Evolutionary conservation across 768 basidiomycete genomes (phyloP).

Genomic region (Leccinum boreale): DNA sequence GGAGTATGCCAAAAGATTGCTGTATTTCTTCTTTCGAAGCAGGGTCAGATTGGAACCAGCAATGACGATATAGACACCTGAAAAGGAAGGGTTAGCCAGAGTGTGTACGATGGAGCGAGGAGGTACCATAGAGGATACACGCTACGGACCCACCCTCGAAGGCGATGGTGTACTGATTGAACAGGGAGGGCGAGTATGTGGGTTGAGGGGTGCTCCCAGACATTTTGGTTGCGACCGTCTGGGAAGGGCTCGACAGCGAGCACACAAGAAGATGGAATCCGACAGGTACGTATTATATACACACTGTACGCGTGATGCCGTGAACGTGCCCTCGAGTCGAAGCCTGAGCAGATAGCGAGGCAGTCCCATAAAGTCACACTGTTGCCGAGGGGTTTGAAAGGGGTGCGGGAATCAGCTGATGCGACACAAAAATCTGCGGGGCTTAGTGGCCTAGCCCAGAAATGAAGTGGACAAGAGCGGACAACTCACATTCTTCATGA

Average conservation of each 20-base stretch:
- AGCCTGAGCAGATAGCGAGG: conserved; percentile 1
- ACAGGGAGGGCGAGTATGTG: conserved; percentile 8
- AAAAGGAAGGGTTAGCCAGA: not conserved
- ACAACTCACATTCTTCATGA: not conserved
- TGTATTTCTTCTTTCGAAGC: conserved; percentile 15
- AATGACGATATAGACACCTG: conserved; percentile 18
- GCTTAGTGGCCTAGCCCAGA: not conserved
- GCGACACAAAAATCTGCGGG: not conserved
- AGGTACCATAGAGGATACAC: conserved; percentile 18
- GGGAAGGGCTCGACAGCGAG: not conserved
- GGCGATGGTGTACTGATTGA: conserved; percentile 19
- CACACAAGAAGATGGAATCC: not conserved
- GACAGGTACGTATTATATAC: conserved; percentile 5
- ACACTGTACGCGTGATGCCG: not conserved
- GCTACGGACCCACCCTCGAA: conserved; percentile 21
- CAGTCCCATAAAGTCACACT: not conserved
- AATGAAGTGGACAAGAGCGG: not conserved
- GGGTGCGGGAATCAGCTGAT: conserved; percentile 1
- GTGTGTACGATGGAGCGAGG: no score
- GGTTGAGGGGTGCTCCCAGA: conserved; percentile 9
- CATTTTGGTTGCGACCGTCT: conserved; percentile 5
- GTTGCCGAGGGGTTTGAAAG: not conserved
- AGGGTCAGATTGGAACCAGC: conserved; percentile 9
- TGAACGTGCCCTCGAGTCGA: not conserved
- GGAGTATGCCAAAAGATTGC: conserved; percentile 11